Conservation (phyloP, 106 monocot genomes). For the Narthecium ossifragum region DNA sequence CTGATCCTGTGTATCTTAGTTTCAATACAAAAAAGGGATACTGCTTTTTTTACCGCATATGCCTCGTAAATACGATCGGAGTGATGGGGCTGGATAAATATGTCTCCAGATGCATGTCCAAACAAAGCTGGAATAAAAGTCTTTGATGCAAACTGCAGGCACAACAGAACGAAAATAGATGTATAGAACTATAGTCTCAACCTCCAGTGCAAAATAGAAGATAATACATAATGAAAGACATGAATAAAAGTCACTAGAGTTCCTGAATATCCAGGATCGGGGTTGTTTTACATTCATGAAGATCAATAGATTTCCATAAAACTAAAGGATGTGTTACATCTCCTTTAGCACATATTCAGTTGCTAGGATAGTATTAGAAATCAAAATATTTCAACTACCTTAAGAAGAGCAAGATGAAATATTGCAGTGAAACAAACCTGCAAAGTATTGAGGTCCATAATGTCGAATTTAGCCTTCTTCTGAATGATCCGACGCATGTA, state of each 20-base stretch:
- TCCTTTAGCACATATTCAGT: background rate
- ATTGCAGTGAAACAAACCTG: slow-evolving; percentile 49
- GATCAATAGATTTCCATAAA: no score
- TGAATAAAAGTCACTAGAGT: no score
- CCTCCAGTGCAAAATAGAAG: no score
- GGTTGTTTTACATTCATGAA: no score
- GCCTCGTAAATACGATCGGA: slow-evolving; percentile 76
- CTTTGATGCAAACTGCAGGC: slow-evolving; percentile 76
- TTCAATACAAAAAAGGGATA: no score
- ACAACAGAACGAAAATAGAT: slow-evolving; percentile 1
- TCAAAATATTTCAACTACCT: background rate
- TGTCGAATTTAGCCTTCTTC: slow-evolving; percentile 95
- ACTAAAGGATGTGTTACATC: no score
- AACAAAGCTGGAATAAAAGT: slow-evolving; percentile 96
- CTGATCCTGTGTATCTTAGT: no score
- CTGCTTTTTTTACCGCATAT: slow-evolving; percentile 65
- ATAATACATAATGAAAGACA: no score
- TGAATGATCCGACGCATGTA: slow-evolving; percentile 92
- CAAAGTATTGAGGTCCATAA: slow-evolving; percentile 78
- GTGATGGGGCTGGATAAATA: slow-evolving; percentile 86
- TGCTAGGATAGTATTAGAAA: background rate
- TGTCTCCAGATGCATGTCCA: slow-evolving; percentile 87
- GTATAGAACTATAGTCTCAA: no score
- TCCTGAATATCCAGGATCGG: no score
- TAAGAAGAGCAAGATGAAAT: slow-evolving; percentile 1